Percentiles rank a stretch among this genome's conserved stretches.
Evolutionary conservation across 345 rosid species (phyloP).

Genomic region (Murraya paniculata): DNA sequence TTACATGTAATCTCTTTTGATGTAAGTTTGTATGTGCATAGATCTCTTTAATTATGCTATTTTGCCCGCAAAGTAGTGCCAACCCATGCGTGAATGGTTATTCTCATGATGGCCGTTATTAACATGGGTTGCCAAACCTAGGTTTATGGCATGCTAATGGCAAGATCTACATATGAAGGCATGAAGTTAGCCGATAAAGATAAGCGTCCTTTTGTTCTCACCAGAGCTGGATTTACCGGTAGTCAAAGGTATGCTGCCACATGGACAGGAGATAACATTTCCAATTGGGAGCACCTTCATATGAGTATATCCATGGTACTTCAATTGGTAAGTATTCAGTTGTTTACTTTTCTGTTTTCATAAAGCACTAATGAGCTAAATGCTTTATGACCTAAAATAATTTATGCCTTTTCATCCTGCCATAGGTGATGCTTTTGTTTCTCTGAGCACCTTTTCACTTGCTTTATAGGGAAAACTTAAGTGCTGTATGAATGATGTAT

Average conservation of each 20-base stretch:
- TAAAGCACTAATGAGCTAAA: not conserved
- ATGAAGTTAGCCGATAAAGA: conserved; percentile 64
- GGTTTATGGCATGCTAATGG: conserved; percentile 95
- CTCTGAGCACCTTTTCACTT: not conserved
- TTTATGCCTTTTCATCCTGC: not conserved
- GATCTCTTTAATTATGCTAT: not conserved
- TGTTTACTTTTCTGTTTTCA: conserved; percentile 9
- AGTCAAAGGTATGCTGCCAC: conserved; percentile 91
- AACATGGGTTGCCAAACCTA: conserved; percentile 23
- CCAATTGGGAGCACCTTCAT: conserved; percentile 90
- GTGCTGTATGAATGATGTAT: not conserved
- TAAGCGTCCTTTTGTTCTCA: conserved; percentile 88
- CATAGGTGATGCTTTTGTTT: not conserved
- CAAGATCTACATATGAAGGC: conserved; percentile 87
- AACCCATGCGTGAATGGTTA: not conserved
- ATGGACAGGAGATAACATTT: conserved; percentile 95
- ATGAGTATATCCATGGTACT: conserved; percentile 93
- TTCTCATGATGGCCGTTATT: not conserved
- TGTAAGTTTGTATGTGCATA: not conserved
- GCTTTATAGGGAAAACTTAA: not conserved
- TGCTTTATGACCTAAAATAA: not conserved
- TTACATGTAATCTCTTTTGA: not conserved
- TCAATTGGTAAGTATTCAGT: conserved; percentile 68
- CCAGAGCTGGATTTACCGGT: conserved; percentile 94
- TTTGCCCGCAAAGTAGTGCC: not conserved